Base-by-base conservation (phyloP, 169 alveolate genomes). In the Amoebophrya sp. region DNA sequence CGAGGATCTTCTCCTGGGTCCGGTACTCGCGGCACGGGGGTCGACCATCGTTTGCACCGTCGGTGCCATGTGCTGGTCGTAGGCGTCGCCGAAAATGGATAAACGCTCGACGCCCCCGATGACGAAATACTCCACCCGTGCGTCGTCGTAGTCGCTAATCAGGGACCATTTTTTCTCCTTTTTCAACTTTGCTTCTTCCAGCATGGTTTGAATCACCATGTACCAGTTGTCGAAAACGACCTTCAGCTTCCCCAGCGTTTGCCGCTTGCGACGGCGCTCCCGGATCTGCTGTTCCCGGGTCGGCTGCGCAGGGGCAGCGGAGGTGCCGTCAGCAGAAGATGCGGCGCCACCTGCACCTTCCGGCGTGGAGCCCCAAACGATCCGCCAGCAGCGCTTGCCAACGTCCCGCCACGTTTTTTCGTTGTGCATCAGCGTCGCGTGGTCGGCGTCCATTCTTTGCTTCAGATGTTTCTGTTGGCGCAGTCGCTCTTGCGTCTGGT, bases 251-350 rank as follows among this genome's bases (percentile, higher is more conserved):
- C 83, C 83, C 7, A 66, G 83, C 10, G 83, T 66, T 25, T 66
- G 83, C 83, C 83, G 12, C 18, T 66, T 66, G 1, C 83, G 29
- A 1, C 83, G 83, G 1, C 83, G 12, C 29, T 66, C 83, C 83
- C 83, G 83, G 83, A 66, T 66, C 35, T n/a, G 83, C 29, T 66
- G 39, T 66, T 66, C 83, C 32, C 54, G 54, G 54, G 54, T 41
- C 2, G 54, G 54, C 54, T 41, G 2, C 54, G 54, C 54, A 12
- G n/a, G n/a, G n/a, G n/a, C n/a, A n/a, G n/a, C n/a, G n/a, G n/a
- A n/a, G n/a, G n/a, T n/a, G n/a, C n/a, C n/a, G n/a, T n/a, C n/a
- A n/a, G n/a, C n/a, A n/a, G n/a, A n/a, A n/a, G n/a, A n/a, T n/a
- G n/a, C n/a, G n/a, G n/a, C n/a, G n/a, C n/a, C n/a, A n/a, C 66